A percentile compares a stretch with the other conserved stretches of the same genome.
These are phyloP conservation scores for Endotrypanum monterogeii DNA, from an alignment of 208 protist genomes.

Conservation along the genomic window DNA sequence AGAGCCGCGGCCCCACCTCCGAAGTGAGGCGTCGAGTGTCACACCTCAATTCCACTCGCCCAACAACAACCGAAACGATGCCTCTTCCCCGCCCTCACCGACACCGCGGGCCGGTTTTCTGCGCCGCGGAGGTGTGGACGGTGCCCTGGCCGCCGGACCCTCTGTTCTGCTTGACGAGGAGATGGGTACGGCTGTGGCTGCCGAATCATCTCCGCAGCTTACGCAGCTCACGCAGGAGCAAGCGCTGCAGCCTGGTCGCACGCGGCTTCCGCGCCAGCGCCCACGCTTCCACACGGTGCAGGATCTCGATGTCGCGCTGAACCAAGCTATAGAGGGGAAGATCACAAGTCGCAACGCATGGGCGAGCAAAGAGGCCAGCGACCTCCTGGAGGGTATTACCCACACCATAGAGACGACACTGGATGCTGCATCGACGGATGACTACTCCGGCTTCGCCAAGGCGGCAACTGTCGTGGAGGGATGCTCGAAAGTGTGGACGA, in stretches of 20 bases:
- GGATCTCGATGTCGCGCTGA: slow-evolving; percentile 84
- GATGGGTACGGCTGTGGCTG: slow-evolving; percentile 16
- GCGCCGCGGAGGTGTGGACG: slow-evolving; percentile 23
- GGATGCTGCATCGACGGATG: slow-evolving; percentile 59
- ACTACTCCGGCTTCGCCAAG: slow-evolving; percentile 90
- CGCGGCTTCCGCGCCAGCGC: slow-evolving; percentile 53
- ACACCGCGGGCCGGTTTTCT: slow-evolving; percentile 15
- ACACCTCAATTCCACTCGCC: slow-evolving; percentile 5
- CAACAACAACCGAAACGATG: neutral
- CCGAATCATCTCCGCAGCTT: slow-evolving; percentile 36
- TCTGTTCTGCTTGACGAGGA: slow-evolving; percentile 69
- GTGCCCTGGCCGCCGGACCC: slow-evolving; percentile 44
- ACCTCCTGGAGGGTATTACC: slow-evolving; percentile 88
- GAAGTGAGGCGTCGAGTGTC: slow-evolving; percentile 10
- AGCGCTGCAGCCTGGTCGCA: slow-evolving; percentile 7
- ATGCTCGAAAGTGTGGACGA: slow-evolving; percentile 93
- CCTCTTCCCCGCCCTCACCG: neutral
- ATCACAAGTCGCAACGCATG: slow-evolving; percentile 92
- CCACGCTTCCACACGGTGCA: slow-evolving; percentile 86
- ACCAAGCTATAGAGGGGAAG: slow-evolving; percentile 89
- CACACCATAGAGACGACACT: slow-evolving; percentile 87
- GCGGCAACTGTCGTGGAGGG: slow-evolving; percentile 92
- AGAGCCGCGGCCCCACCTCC: slow-evolving; percentile 16
- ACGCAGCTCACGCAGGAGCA: slow-evolving; percentile 37
- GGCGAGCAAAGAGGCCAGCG: slow-evolving; percentile 85